Evolutionary conservation across 805 yeast species (phyloP), one percentile per base, ranked within the genome.

Genomic region (Wickerhamiella nectarea): DNA sequence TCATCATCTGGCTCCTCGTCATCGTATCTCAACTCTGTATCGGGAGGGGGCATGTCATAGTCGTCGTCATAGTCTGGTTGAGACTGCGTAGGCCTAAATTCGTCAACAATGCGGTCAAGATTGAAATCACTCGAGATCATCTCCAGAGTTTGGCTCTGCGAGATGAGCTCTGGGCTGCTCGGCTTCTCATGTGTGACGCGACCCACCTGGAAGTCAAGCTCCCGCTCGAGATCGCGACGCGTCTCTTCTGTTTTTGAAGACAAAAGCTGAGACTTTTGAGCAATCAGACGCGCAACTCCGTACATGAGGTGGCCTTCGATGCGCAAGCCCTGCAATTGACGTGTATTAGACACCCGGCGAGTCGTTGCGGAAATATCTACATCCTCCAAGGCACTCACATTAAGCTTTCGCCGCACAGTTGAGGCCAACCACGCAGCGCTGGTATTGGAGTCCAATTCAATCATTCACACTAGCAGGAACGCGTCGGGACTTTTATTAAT

Each of bases 361-460:
- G 43, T 35, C 6, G 43, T 40, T 7, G 43, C 43, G 4, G 29
- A n/a, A 4, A 40, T 26, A 17, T 40, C 38, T 4, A 40, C 11
- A 7, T 24, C 18, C 26, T 40, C 29, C 11, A 40, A 33, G 10
- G 37, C 38, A 11, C 29, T n/a, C 10, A 34, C 25, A 34, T 35
- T 25, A 21, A 40, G 35, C 35, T 34, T 40, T n/a, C 38, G 43
- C 14, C 31, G 26, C 8, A 34, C 38, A 2, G 43, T 40, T 3
- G 43, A 40, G 6, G 43, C 43, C 25, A 40, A 15, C 43, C 43
- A 40, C 38, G 38, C 43, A 24, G 33, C 34, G 19, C 34, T 34
- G 10, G 37, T 35, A 19, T 33, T 34, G 4, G 35, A 20, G 36
- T 40, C 38, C 18, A 40, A 29, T n/a, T 40, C 31, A 22, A 34